A percentile compares a stretch with the other conserved stretches of the same genome.
These are phyloP conservation scores for Pseudogymnoascus sp. DNA, from an alignment of 2,329 filamentous ascomycete species.

Conservation along the genomic window DNA sequence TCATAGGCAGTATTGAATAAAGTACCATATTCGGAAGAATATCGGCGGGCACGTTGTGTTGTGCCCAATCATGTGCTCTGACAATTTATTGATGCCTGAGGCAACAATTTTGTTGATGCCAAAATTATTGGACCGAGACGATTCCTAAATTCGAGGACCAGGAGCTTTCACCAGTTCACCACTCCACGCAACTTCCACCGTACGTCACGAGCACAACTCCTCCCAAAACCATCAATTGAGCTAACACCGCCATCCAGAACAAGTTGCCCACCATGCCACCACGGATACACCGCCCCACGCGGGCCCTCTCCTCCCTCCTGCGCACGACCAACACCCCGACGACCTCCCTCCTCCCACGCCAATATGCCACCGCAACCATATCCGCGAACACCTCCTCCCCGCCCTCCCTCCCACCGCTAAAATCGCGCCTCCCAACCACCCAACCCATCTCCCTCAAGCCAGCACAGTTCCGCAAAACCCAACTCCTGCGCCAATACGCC, in stretches of 20 bases:
- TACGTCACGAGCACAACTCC: neutral
- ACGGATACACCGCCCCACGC: slow-evolving; percentile 32
- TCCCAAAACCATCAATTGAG: neutral
- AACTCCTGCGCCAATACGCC: slow-evolving; percentile 70
- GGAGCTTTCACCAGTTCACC: slow-evolving; percentile 6
- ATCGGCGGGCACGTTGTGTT: neutral
- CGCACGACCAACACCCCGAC: slow-evolving; percentile 31
- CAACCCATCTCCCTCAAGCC: slow-evolving; percentile 85
- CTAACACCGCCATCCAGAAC: neutral
- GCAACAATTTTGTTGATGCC: neutral
- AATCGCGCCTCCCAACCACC: slow-evolving; percentile 45
- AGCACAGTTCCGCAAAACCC: slow-evolving; percentile 80
- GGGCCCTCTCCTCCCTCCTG: slow-evolving; percentile 24
- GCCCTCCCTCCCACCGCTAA: slow-evolving; percentile 13
- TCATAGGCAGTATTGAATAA: neutral
- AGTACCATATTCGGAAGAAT: slow-evolving; percentile 2
- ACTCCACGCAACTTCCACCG: slow-evolving; percentile 1
- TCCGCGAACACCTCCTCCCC: slow-evolving; percentile 40
- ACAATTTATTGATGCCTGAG: neutral
- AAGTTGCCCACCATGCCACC: slow-evolving; percentile 41
- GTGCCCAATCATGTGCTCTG: slow-evolving; percentile 1
- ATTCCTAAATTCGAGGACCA: slow-evolving; percentile 3
- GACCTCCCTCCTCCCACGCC: slow-evolving; percentile 31
- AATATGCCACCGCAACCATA: slow-evolving; percentile 44
- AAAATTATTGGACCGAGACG: slow-evolving; percentile 5